A percentile compares a stretch with the other conserved stretches of the same genome.
These are phyloP conservation scores for Ricinus communis DNA, from an alignment of 345 rosid species.

Conservation along the genomic window DNA sequence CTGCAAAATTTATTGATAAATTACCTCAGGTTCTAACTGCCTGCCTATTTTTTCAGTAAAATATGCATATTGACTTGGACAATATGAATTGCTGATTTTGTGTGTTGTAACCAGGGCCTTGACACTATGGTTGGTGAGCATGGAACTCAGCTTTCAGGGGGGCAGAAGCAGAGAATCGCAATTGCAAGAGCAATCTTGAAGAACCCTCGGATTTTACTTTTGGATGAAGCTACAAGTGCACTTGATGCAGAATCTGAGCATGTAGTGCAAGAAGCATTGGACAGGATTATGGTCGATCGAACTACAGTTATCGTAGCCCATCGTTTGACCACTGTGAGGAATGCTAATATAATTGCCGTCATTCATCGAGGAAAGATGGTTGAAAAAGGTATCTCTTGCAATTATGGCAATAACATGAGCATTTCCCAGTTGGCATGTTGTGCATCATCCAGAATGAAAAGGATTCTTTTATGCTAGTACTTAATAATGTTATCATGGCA, in stretches of 20 bases:
- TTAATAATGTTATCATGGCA: no score
- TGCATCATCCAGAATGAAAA: background rate
- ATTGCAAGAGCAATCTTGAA: slow-evolving; percentile 44
- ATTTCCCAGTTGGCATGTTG: background rate
- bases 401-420: background rate
- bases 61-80: background rate
- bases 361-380: slow-evolving; percentile 43
- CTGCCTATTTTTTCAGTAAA: background rate
- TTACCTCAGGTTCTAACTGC: slow-evolving; percentile 32
- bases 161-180: slow-evolving; percentile 79
- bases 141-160: slow-evolving; percentile 91
- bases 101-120: slow-evolving; percentile 43
- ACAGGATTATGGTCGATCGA: slow-evolving; percentile 42
- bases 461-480: no score
- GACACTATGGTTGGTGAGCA: slow-evolving; percentile 94
- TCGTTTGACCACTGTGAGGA: slow-evolving; percentile 42
- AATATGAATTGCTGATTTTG: background rate
- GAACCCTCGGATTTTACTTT: slow-evolving; percentile 44
- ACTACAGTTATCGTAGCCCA: slow-evolving; percentile 55
- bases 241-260: slow-evolving; percentile 51
- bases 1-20: slow-evolving; percentile 43
- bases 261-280: slow-evolving; percentile 49
- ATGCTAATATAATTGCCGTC: slow-evolving; percentile 34
- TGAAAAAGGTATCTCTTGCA: slow-evolving; percentile 32
- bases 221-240: slow-evolving; percentile 54